Conservation (phyloP, 2,329 filamentous ascomycete genomes). For the Parascedosporium putredinis region DNA sequence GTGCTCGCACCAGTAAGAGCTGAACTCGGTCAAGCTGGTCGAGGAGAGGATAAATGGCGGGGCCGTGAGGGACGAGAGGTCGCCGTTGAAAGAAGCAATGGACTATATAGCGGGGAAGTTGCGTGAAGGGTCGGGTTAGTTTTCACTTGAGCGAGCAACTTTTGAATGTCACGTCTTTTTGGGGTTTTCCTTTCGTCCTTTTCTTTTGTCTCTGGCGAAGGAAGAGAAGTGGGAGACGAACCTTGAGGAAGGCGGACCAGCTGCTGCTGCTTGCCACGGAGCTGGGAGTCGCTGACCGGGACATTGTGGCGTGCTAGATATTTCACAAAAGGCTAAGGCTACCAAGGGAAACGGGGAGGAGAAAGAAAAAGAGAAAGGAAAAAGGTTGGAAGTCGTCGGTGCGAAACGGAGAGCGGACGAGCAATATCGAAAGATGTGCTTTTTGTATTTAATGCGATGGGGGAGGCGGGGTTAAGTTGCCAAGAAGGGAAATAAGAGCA, state of each 20-base stretch:
- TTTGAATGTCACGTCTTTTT: too few species aligned
- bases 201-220: too few species aligned
- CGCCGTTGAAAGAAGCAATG: constrained; percentile 72
- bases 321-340: not conserved
- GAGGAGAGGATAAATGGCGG: constrained; percentile 74
- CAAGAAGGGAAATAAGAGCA: constrained; percentile 1
- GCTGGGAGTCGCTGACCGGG: constrained; percentile 18
- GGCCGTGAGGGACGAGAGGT: constrained; percentile 69
- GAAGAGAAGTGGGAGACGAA: constrained; percentile 16
- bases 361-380: not conserved
- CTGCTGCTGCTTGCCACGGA: constrained; percentile 32
- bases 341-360: not conserved
- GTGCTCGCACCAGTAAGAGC: constrained; percentile 73
- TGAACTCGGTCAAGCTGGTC: constrained; percentile 71
- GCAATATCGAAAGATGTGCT: not conserved
- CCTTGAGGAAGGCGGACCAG: constrained; percentile 44
- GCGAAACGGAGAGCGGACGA: not conserved
- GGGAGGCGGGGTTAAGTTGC: not conserved
- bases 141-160: too few species aligned
- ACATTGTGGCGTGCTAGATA: constrained; percentile 17
- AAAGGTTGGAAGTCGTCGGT: not conserved
- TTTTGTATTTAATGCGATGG: too few species aligned
- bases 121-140: too few species aligned
- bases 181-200: too few species aligned
- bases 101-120: too few species aligned